Evolutionary conservation across 2,329 filamentous ascomycete genomes (phyloP).

Genomic region (Hymenoscyphus infarciens): DNA sequence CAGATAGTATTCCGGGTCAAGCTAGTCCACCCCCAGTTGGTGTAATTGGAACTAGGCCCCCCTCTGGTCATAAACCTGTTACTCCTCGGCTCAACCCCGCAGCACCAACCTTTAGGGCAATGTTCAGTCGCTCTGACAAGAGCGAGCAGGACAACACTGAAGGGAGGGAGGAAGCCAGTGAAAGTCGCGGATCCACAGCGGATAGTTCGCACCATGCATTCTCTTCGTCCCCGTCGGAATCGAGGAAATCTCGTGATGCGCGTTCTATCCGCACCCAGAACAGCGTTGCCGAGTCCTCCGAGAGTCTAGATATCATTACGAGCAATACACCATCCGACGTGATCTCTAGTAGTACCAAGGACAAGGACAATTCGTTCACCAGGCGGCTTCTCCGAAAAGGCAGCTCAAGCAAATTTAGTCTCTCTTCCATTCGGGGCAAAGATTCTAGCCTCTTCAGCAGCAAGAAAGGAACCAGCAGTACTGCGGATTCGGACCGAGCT

Average conservation of each 20-base stretch:
- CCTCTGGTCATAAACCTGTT: slow-evolving; percentile 44
- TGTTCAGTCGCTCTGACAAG: slow-evolving; percentile 53
- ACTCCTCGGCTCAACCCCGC: slow-evolving; percentile 75
- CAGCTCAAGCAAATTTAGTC: slow-evolving; percentile 62
- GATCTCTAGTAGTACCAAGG: slow-evolving; percentile 41
- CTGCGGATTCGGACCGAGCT: slow-evolving; percentile 50
- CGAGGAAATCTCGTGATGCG: slow-evolving; percentile 53
- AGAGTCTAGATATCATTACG: slow-evolving; percentile 47
- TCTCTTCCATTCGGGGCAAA: slow-evolving; percentile 54
- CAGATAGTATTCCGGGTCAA: slow-evolving; percentile 50
- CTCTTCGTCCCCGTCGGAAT: slow-evolving; percentile 48
- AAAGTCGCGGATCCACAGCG: slow-evolving; percentile 31
- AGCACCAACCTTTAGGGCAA: slow-evolving; percentile 79
- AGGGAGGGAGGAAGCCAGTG: slow-evolving; percentile 39
- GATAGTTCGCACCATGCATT: slow-evolving; percentile 33
- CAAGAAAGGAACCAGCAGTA: slow-evolving; percentile 57
- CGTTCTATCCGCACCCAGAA: slow-evolving; percentile 55
- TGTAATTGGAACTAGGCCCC: slow-evolving; percentile 76
- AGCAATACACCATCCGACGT: slow-evolving; percentile 58
- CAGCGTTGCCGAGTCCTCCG: slow-evolving; percentile 50
- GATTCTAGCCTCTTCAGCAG: slow-evolving; percentile 47
- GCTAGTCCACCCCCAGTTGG: slow-evolving; percentile 57
- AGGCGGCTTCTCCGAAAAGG: slow-evolving; percentile 58
- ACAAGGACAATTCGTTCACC: slow-evolving; percentile 50
- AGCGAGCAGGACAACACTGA: slow-evolving; percentile 41